Conservation (phyloP, 2,329 filamentous ascomycete genomes). For the Calonectria pseudoreteaudii region DNA sequence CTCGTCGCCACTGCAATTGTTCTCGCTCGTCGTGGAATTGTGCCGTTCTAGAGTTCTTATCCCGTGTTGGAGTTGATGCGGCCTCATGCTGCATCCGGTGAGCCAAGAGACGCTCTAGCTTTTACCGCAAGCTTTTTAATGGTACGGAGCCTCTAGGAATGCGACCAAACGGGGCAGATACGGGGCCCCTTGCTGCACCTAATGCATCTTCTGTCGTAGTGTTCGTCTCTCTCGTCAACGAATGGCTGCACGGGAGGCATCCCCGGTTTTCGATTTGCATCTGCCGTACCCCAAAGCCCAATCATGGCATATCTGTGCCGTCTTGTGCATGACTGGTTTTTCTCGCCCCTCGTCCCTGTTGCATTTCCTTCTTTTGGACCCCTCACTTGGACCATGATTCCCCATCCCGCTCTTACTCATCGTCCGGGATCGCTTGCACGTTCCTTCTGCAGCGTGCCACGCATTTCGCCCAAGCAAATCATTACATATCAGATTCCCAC, state of each 20-base stretch:
- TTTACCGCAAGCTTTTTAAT: conserved; percentile 13
- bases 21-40: neutral
- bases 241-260: conserved; percentile 15
- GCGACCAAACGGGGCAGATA: conserved; percentile 33
- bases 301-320: conserved; percentile 26
- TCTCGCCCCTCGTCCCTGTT: conserved; percentile 8
- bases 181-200: conserved; percentile 27
- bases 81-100: conserved; percentile 1
- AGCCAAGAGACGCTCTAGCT: conserved; percentile 18
- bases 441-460: conserved; percentile 23
- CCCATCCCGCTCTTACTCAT: conserved; percentile 16
- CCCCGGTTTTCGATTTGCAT: conserved; percentile 22
- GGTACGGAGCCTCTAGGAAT: conserved; percentile 26
- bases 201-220: conserved; percentile 20
- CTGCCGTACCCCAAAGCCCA: conserved; percentile 28
- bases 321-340: conserved; percentile 34
- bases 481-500: neutral
- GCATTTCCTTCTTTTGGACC: conserved; percentile 12
- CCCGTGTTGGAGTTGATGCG: neutral
- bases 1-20: conserved; percentile 4
- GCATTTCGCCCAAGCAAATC: conserved; percentile 20
- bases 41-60: neutral
- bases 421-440: conserved; percentile 18
- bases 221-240: neutral
- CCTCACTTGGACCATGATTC: conserved; percentile 25